Percentiles rank a stretch among this genome's conserved stretches.
phyloP scores from a whole-genome alignment of 371 early-diverging fungal species.

The Catenaria anguillulae region DNA sequence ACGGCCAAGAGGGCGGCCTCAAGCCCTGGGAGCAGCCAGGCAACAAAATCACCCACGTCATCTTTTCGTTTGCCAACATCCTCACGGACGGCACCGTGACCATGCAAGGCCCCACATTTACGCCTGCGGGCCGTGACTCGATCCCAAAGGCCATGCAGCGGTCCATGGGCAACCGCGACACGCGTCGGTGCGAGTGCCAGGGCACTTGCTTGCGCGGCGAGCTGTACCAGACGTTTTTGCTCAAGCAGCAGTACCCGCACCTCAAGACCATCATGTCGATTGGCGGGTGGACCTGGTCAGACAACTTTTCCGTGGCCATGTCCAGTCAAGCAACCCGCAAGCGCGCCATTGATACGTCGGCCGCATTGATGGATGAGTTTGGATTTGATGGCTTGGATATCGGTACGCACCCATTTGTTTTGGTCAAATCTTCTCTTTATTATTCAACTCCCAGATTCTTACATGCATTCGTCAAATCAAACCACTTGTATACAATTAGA shows the following conservation, averaged over 20 bases:
- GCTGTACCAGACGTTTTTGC: slow-evolving; percentile 5
- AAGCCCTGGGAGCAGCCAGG: slow-evolving; percentile 5
- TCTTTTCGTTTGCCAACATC: slow-evolving; percentile 6
- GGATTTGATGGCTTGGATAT: slow-evolving; percentile 3
- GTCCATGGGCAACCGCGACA: neutral
- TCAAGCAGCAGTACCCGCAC: slow-evolving; percentile 4
- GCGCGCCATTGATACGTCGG: neutral
- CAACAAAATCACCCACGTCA: neutral
- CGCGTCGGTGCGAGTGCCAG: neutral
- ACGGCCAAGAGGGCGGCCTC: neutral
- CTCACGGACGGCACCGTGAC: neutral
- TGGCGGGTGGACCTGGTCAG: slow-evolving; percentile 1
- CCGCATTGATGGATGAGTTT: neutral
- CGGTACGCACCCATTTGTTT: too few relatives aligned
- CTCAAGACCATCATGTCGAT: neutral
- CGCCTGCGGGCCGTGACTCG: neutral
- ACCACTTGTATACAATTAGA: too few relatives aligned
- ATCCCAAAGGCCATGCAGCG: neutral
- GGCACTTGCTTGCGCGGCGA: slow-evolving; percentile 1
- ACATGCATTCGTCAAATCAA: too few relatives aligned
- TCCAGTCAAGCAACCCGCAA: neutral
- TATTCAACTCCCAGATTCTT: too few relatives aligned
- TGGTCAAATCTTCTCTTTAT: too few relatives aligned
- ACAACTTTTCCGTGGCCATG: slow-evolving; percentile 1
- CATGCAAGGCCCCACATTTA: neutral